Conservation (phyloP, 768 basidiomycete species). For the Tephrocybe sp. region DNA sequence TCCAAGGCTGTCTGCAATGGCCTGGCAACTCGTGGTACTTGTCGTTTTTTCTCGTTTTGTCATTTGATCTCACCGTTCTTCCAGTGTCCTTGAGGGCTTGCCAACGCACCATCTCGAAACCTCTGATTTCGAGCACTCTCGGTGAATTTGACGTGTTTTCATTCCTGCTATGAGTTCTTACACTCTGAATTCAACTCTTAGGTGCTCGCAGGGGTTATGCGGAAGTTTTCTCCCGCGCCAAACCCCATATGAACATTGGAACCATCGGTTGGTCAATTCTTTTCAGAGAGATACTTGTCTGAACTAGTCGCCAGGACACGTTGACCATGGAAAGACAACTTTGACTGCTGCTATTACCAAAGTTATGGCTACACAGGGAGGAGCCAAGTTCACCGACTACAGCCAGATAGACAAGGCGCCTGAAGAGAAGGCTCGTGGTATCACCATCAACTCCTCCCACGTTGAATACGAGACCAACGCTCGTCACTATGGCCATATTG, state of each 20-base stretch:
- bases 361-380: slow-evolving; percentile 76
- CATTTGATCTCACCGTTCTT: slow-evolving; percentile 6
- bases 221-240: slow-evolving; percentile 71
- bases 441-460: slow-evolving; percentile 98
- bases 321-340: slow-evolving; percentile 98
- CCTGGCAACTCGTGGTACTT: slow-evolving; percentile 46
- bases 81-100: slow-evolving; percentile 31
- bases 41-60: not conserved
- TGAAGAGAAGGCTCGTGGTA: slow-evolving; percentile 98
- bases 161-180: not conserved
- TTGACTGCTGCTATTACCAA: slow-evolving; percentile 96
- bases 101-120: slow-evolving; percentile 33
- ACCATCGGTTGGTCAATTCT: slow-evolving; percentile 63
- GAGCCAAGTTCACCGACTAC: slow-evolving; percentile 92
- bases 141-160: slow-evolving; percentile 26
- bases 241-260: slow-evolving; percentile 95
- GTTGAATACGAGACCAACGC: slow-evolving; percentile 94
- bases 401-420: slow-evolving; percentile 98
- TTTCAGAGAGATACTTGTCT: not conserved
- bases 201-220: slow-evolving; percentile 72
- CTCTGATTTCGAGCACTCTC: slow-evolving; percentile 22
- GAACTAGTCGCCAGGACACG: slow-evolving; percentile 60
- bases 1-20: slow-evolving; percentile 50
- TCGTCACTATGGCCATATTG: slow-evolving; percentile 97
- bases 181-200: slow-evolving; percentile 19